A percentile compares a stretch with the other conserved stretches of the same genome.
Evolutionary conservation across 169 alveolate genomes (phyloP).

Genomic region (Plasmodium blacklocki): DNA sequence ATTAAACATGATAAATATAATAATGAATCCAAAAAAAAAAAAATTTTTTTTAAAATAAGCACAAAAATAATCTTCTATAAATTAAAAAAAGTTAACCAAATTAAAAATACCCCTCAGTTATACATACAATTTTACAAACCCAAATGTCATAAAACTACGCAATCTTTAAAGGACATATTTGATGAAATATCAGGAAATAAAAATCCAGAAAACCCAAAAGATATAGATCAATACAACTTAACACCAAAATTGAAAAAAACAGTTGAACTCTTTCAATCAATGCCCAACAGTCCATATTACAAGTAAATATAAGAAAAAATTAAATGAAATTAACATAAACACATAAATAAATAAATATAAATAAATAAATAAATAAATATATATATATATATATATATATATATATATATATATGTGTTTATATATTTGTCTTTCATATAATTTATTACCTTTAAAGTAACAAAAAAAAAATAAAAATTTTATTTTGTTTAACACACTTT

Average conservation of each 20-base stretch:
- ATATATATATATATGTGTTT: too few relatives aligned
- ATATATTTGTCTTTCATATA: too few relatives aligned
- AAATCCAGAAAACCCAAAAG: constrained; percentile 20
- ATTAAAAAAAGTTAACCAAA: constrained; percentile 20
- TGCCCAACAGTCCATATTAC: constrained; percentile 56
- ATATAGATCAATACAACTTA: constrained; percentile 52
- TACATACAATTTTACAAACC: constrained; percentile 45
- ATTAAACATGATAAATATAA: constrained; percentile 26
- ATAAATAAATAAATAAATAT: background rate
- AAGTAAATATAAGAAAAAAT: constrained; percentile 20
- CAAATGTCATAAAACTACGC: constrained; percentile 6
- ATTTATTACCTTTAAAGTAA: too few relatives aligned
- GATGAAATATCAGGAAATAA: constrained; percentile 43
- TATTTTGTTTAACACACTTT: too few relatives aligned
- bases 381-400: background rate
- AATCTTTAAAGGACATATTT: constrained; percentile 24
- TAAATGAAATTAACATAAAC: background rate
- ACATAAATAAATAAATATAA: too few relatives aligned
- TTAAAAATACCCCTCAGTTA: constrained; percentile 12
- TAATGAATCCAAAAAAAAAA: constrained; percentile 14
- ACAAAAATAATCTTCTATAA: background rate
- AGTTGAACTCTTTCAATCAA: constrained; percentile 46
- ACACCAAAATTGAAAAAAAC: constrained; percentile 75
- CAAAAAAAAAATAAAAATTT: too few relatives aligned
- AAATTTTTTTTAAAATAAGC: constrained; percentile 4